phyloP scores from a whole-genome alignment of 192 early-diverging fungal genomes.

The Entomortierella chlamydospora region DNA sequence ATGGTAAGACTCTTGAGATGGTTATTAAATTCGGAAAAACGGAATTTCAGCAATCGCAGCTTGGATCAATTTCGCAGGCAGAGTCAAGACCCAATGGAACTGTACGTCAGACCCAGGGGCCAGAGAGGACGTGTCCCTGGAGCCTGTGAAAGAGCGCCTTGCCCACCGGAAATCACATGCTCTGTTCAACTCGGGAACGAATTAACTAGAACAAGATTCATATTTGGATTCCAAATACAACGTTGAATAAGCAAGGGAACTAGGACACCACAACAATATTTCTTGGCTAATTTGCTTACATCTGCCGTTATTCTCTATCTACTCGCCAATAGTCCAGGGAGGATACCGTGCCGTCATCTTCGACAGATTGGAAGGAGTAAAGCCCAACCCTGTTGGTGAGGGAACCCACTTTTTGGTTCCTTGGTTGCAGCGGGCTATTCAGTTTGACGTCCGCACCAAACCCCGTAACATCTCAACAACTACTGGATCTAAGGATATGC shows the following conservation, averaged over 20 bases:
- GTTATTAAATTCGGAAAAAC: neutral
- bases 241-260: too few relatives aligned
- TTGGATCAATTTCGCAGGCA: neutral
- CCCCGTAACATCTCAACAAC: conserved; percentile 98
- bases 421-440: conserved; percentile 91
- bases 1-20: conserved; percentile 70
- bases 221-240: too few relatives aligned
- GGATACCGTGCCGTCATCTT: conserved; percentile 97
- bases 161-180: too few relatives aligned
- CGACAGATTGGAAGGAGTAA: conserved; percentile 93
- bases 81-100: too few relatives aligned
- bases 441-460: conserved; percentile 93
- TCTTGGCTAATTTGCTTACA: neutral
- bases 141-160: too few relatives aligned
- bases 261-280: neutral
- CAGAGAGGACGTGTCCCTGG: too few relatives aligned
- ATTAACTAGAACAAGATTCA: too few relatives aligned
- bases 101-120: too few relatives aligned
- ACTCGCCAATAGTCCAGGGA: conserved; percentile 81
- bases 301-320: neutral
- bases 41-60: neutral
- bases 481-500: conserved; percentile 99
- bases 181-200: too few relatives aligned
- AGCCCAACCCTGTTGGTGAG: conserved; percentile 80
- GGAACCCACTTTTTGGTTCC: conserved; percentile 98